These are phyloP conservation scores for Oxytropis ochrocephala DNA, from an alignment of 306 rosid genomes.

Conservation along the genomic window DNA sequence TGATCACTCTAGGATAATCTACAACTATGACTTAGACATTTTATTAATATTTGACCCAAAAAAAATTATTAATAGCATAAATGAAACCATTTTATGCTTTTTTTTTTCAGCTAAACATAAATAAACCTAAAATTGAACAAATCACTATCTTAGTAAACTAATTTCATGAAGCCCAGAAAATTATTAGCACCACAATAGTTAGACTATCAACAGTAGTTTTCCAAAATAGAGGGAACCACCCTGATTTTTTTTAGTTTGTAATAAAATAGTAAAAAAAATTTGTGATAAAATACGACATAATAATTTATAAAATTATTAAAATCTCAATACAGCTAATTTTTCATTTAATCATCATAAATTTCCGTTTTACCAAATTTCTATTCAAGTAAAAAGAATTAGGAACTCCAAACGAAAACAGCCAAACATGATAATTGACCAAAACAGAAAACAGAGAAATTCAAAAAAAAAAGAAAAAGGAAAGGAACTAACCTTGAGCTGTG, in stretches of 20 bases:
- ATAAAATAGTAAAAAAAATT: too few relatives aligned
- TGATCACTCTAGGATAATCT: background rate
- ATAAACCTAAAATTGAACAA: background rate
- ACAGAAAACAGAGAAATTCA: background rate
- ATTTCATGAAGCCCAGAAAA: background rate
- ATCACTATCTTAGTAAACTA: too few relatives aligned
- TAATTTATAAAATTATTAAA: too few relatives aligned
- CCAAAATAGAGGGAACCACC: background rate
- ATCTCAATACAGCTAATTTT: background rate
- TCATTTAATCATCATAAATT: too few relatives aligned
- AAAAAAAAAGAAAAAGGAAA: background rate
- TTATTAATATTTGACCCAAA: background rate
- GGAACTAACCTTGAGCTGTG: conserved; percentile 57
- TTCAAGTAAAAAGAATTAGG: background rate
- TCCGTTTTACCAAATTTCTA: background rate
- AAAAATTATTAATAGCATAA: too few relatives aligned
- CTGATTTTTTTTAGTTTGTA: too few relatives aligned
- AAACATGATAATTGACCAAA: background rate
- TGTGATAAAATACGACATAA: too few relatives aligned
- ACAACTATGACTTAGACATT: background rate
- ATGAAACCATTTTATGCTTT: background rate
- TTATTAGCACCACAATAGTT: background rate
- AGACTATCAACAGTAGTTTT: background rate
- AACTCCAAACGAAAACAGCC: background rate
- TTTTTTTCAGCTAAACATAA: background rate